Evolutionary conservation across 805 yeast genomes (phyloP).

Genomic region (Metschnikowia matae): DNA sequence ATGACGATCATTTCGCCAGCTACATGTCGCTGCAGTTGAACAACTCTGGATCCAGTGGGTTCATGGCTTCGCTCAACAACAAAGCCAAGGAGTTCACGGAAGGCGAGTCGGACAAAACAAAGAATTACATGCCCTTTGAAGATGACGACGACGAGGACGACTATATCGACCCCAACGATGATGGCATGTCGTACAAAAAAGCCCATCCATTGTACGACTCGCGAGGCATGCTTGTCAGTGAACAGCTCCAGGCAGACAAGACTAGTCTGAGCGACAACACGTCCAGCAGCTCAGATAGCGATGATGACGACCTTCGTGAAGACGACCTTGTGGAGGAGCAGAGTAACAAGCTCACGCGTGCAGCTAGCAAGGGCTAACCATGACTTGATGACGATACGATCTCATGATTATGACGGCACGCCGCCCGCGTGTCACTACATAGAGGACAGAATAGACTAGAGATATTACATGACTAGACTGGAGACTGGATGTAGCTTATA

Average conservation of each 20-base stretch:
- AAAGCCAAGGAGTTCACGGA: slow-evolving; percentile 21
- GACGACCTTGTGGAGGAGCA: slow-evolving; percentile 21
- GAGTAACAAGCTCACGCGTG: slow-evolving; percentile 33
- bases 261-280: slow-evolving; percentile 21
- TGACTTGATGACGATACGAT: slow-evolving; percentile 1
- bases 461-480: not conserved
- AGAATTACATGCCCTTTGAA: slow-evolving; percentile 10
- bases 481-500: no score
- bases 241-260: slow-evolving; percentile 6
- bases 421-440: slow-evolving; percentile 1
- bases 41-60: slow-evolving; percentile 41
- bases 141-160: slow-evolving; percentile 54
- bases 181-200: slow-evolving; percentile 69
- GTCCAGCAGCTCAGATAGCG: slow-evolving; percentile 30
- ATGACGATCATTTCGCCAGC: slow-evolving; percentile 58
- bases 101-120: slow-evolving; percentile 8
- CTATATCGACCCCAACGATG: slow-evolving; percentile 77
- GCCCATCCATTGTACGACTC: slow-evolving; percentile 59
- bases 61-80: slow-evolving; percentile 44
- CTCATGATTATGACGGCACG: slow-evolving; percentile 1
- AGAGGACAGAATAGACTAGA: slow-evolving; percentile 3
- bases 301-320: slow-evolving; percentile 23
- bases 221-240: slow-evolving; percentile 17
- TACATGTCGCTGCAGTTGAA: slow-evolving; percentile 76
- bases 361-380: slow-evolving; percentile 35